Percentiles rank a stretch among this genome's conserved stretches.
phyloP scores from a whole-genome alignment of 805 yeast species.

The Grigorovia humatica region DNA sequence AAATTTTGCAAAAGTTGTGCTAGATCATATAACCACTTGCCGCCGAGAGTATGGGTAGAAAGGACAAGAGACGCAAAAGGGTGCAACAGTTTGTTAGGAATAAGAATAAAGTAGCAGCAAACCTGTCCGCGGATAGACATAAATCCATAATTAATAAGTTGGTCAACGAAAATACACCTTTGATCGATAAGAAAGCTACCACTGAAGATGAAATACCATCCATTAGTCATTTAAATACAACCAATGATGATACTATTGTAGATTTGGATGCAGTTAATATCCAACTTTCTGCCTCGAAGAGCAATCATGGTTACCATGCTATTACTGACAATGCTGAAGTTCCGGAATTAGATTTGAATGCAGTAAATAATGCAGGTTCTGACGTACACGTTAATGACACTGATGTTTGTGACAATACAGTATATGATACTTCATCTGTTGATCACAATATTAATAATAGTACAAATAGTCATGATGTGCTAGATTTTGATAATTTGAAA shows the following conservation, averaged over 20 bases:
- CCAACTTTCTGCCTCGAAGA: not conserved
- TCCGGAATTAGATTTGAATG: not conserved
- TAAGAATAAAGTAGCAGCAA: not conserved
- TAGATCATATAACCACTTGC: not conserved
- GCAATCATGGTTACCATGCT: not conserved
- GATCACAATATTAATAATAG: too few relatives aligned
- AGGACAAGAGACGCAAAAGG: conserved; percentile 12
- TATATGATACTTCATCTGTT: not conserved
- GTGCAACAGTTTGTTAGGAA: conserved; percentile 8
- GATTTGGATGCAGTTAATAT: not conserved
- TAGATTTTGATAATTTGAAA: not conserved
- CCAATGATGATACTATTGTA: not conserved
- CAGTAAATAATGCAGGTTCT: not conserved
- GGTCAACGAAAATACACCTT: conserved; percentile 1
- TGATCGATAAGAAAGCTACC: not conserved
- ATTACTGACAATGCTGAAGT: not conserved
- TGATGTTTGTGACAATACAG: not conserved
- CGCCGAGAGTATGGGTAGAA: conserved; percentile 7
- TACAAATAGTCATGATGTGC: not conserved
- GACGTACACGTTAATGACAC: not conserved
- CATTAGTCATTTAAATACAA: not conserved
- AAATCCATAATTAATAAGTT: not conserved
- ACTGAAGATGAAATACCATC: not conserved
- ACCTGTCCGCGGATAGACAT: not conserved
- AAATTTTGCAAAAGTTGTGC: too few relatives aligned